Evolutionary conservation across 2,329 filamentous ascomycete species (phyloP), one percentile per base, ranked within the genome.

Genomic region (Lecanoromycetidae sp.): DNA sequence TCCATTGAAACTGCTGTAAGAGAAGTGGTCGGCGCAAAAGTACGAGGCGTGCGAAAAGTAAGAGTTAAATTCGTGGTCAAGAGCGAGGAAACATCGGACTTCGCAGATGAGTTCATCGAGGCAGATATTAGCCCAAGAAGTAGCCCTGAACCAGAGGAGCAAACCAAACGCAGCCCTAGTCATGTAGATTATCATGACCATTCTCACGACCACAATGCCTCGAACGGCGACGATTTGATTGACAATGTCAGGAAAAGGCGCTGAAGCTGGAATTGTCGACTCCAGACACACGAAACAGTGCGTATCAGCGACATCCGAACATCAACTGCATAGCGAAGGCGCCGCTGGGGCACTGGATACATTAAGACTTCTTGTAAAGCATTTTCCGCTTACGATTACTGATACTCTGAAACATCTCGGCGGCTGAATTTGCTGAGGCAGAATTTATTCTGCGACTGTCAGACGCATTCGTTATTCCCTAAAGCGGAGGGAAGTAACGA

Each of bases 1-100:
- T 67, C 57, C 13, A 71, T 94, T 12, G 91, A 98, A 63, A 76
- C 82, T 29, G 68, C 72, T 2, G 74, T 96, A 29, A 77, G 91
- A 51, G 74, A 79, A 36, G 74, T 74, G 48, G 75, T 95, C 22
- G 87, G 85, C 23, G 69, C 72, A 52, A 84, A 82, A 56, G 84
- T 95, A 12, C 78, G 85, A 51, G 90, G 91, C 1, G 86, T 91
- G 32, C 81, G 87, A 62, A 78, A 84, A 53, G 76, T 98, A 27
- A 82, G 84, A 52, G 75, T 96, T 43, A 80, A 87, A 34, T 96
- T 96, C 61, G 77, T 91, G 25, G 76, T 82, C 30, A 77, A 77
- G 55, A 80, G 84, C 15, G 71, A 73, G 23, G 63, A 68, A 10
- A 64, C 69, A 25, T 68, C 69, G 33, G 71, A 75, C 47, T 75